These are phyloP conservation scores for Colletotrichum filicis DNA, from an alignment of 2,329 filamentous ascomycete genomes.

Conservation along the genomic window DNA sequence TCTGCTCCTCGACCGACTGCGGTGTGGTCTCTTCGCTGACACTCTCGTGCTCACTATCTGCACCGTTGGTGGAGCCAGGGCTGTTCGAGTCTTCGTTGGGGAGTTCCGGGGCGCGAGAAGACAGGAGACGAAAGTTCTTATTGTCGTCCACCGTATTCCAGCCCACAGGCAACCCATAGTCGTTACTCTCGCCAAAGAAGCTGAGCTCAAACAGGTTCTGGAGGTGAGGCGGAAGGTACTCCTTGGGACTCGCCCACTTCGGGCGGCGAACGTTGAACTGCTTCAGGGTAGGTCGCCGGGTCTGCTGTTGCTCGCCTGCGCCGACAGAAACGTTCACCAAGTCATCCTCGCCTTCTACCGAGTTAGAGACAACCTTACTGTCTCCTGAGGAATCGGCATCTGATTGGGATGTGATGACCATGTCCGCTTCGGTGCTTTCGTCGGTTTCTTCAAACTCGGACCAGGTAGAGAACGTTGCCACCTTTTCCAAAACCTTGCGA, in stretches of 20 bases:
- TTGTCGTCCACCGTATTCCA: conserved; percentile 72
- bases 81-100: conserved; percentile 56
- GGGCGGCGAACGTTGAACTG: conserved; percentile 62
- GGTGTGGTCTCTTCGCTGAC: conserved; percentile 60
- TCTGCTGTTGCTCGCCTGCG: conserved; percentile 58
- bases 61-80: conserved; percentile 58
- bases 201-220: conserved; percentile 83
- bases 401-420: conserved; percentile 72
- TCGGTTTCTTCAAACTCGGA: conserved; percentile 59
- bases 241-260: conserved; percentile 62
- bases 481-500: conserved; percentile 81
- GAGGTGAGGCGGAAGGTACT: conserved; percentile 70
- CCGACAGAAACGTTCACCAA: conserved; percentile 92
- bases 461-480: conserved; percentile 81
- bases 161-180: conserved; percentile 74
- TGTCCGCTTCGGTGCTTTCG: conserved; percentile 73
- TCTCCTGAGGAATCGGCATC: conserved; percentile 76
- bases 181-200: conserved; percentile 65
- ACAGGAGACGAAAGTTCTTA: conserved; percentile 65
- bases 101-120: conserved; percentile 55
- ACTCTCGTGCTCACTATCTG: conserved; percentile 63
- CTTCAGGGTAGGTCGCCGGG: conserved; percentile 46
- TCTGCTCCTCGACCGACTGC: conserved; percentile 44
- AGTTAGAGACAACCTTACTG: conserved; percentile 78
- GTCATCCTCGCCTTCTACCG: conserved; percentile 88